Conservation (phyloP, 1,139 yeast genomes). For the Geotrichum histeridarum region DNA sequence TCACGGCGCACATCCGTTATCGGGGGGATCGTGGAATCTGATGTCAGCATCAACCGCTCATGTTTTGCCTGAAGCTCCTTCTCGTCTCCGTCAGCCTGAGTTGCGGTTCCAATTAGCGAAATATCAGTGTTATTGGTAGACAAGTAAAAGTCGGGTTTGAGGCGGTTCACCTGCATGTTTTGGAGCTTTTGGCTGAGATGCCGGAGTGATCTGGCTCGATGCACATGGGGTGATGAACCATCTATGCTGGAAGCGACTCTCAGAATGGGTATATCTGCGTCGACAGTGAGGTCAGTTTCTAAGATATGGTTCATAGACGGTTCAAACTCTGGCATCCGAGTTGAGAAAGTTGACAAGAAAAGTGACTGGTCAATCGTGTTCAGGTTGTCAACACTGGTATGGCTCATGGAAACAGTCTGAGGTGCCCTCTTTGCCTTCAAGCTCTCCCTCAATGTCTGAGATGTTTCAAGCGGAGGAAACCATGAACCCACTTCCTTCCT, state of each 20-base stretch:
- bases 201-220: slow-evolving; percentile 10
- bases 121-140: slow-evolving; percentile 1
- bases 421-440: neutral
- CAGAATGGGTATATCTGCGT: neutral
- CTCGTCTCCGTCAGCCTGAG: neutral
- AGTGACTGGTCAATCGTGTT: slow-evolving; percentile 1
- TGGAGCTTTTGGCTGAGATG: slow-evolving; percentile 5
- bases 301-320: neutral
- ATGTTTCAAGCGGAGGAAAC: slow-evolving; percentile 1
- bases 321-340: slow-evolving; percentile 1
- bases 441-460: neutral
- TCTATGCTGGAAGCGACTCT: neutral
- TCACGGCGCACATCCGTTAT: slow-evolving; percentile 7
- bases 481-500: slow-evolving; percentile 1
- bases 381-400: neutral
- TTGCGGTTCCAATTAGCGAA: neutral
- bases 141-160: neutral
- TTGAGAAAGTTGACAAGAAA: neutral
- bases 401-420: neutral
- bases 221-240: neutral
- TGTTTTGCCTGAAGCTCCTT: neutral
- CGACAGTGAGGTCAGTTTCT: neutral
- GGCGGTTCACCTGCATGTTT: neutral
- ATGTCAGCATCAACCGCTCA: too few species aligned
- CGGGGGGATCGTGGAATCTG: neutral